These are phyloP conservation scores for Starmerella vitae DNA, from an alignment of 805 yeast genomes.

Conservation along the genomic window DNA sequence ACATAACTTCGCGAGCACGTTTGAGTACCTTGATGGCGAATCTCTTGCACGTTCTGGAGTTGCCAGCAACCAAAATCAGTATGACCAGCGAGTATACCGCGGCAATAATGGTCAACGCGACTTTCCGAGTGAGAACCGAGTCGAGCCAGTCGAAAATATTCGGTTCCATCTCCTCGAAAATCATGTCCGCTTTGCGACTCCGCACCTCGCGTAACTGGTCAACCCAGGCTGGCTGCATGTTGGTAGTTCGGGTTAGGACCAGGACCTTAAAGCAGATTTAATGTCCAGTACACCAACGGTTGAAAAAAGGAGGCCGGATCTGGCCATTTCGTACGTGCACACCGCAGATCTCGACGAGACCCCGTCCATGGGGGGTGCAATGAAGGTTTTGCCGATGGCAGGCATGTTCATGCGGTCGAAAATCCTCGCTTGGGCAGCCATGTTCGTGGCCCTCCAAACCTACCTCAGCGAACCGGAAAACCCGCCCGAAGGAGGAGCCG, in stretches of 20 bases:
- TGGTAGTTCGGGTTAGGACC: too few relatives aligned
- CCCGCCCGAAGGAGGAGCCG: slow-evolving; percentile 21
- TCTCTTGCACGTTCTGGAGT: too few relatives aligned
- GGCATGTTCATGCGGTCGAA: slow-evolving; percentile 30
- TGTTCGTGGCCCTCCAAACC: slow-evolving; percentile 27
- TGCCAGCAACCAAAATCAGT: neutral
- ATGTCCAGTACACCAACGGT: too few relatives aligned
- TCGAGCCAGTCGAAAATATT: neutral
- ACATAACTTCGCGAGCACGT: too few relatives aligned
- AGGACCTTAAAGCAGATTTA: too few relatives aligned
- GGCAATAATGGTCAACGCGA: neutral
- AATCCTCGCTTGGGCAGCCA: slow-evolving; percentile 28
- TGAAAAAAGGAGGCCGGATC: slow-evolving; percentile 23
- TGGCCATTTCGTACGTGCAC: slow-evolving; percentile 26
- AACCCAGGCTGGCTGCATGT: neutral
- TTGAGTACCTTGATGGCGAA: too few relatives aligned
- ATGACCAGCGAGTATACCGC: neutral
- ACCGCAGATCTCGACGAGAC: slow-evolving; percentile 16
- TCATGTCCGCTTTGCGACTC: neutral
- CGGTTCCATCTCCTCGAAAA: too few relatives aligned
- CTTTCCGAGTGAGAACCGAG: neutral
- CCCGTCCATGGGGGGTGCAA: slow-evolving; percentile 17
- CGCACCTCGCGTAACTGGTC: neutral
- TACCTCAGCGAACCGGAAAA: slow-evolving; percentile 25
- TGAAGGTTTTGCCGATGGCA: slow-evolving; percentile 27